phyloP scores from a whole-genome alignment of 1,284 basidiomycete species.

The Melampsora larici-populina region DNA sequence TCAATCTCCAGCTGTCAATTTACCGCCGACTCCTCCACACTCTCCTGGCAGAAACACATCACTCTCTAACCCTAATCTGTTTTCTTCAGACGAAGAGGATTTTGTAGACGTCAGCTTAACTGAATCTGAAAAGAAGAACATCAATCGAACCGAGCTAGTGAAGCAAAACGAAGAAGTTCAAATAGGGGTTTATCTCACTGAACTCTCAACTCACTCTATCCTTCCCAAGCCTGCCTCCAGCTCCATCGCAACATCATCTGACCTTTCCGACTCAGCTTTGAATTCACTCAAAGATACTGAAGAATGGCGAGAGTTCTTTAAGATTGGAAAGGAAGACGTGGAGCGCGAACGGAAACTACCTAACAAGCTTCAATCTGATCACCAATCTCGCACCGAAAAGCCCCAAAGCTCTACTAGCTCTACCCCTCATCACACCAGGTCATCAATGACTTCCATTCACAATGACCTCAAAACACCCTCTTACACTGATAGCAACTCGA shows the following conservation, averaged over 20 bases:
- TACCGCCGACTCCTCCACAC: background rate
- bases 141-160: constrained; percentile 17
- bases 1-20: constrained; percentile 10
- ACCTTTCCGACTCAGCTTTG: background rate
- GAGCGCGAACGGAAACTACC: constrained; percentile 24
- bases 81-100: constrained; percentile 15
- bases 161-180: constrained; percentile 11
- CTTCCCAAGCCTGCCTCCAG: background rate
- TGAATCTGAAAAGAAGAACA: constrained; percentile 25
- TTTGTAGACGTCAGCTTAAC: constrained; percentile 29
- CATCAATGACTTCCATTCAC: too few relatives aligned
- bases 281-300: constrained; percentile 17
- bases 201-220: constrained; percentile 1
- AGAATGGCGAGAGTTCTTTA: constrained; percentile 35
- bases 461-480: too few relatives aligned
- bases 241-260: background rate
- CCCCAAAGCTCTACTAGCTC: too few relatives aligned
- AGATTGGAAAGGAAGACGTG: constrained; percentile 33
- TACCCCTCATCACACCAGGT: too few relatives aligned
- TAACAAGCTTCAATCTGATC: background rate
- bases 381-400: background rate
- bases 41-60: background rate
- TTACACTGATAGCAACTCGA: too few relatives aligned
- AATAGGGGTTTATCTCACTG: constrained; percentile 23
- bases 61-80: background rate